Conservation (phyloP, 441 rosid genomes). For the Croton setiger region DNA sequence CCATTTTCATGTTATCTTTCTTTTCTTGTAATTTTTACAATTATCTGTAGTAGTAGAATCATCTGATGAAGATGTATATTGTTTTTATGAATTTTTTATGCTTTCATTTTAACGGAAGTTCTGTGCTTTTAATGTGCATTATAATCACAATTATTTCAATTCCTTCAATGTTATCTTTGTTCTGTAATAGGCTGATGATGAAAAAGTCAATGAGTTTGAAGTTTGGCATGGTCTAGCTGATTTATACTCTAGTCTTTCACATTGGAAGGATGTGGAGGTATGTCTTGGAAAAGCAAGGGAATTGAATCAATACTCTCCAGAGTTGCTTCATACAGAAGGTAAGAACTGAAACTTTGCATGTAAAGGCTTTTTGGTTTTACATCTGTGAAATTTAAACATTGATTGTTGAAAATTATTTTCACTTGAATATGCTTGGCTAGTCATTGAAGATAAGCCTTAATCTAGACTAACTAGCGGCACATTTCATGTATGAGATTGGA, state of each 20-base stretch:
- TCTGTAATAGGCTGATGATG: constrained; percentile 47
- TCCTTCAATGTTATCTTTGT: constrained; percentile 6
- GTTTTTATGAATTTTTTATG: background rate
- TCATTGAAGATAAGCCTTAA: background rate
- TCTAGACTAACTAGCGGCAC: background rate
- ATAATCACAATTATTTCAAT: background rate
- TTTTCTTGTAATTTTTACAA: background rate
- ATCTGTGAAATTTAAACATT: background rate
- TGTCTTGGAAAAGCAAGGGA: constrained; percentile 76
- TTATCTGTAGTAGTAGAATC: too few species aligned
- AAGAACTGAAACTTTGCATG: constrained; percentile 32
- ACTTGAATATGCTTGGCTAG: constrained; percentile 1
- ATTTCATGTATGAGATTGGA: background rate
- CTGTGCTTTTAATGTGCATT: background rate
- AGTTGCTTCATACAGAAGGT: constrained; percentile 77
- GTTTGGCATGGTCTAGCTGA: constrained; percentile 93
- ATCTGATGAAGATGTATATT: background rate
- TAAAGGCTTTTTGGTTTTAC: background rate
- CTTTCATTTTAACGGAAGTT: background rate
- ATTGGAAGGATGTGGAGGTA: constrained; percentile 88
- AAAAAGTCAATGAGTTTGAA: constrained; percentile 72
- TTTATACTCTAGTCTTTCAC: constrained; percentile 75
- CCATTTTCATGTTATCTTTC: background rate
- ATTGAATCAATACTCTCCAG: constrained; percentile 65
- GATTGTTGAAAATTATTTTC: background rate